Evolutionary conservation across 305 asterid genomes (phyloP).

Genomic region (Lippia alba): DNA sequence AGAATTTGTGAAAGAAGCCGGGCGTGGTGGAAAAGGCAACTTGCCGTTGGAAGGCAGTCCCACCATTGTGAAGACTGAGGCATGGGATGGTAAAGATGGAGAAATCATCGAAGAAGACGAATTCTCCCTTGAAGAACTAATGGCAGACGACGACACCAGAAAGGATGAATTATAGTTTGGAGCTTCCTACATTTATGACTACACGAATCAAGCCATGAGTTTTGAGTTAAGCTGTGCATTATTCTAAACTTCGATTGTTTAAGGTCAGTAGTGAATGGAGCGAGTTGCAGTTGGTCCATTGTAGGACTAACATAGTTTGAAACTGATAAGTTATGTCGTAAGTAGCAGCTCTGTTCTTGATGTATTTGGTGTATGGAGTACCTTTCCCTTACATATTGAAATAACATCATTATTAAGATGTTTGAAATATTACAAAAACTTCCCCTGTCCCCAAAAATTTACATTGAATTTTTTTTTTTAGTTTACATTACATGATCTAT

Average conservation of each 20-base stretch:
- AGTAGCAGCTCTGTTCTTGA: background rate
- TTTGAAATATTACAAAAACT: too few species aligned
- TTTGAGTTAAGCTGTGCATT: background rate
- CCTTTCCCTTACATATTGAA: background rate
- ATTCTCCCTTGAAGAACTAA: slow-evolving; percentile 91
- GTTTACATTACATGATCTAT: too few species aligned
- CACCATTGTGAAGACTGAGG: slow-evolving; percentile 59
- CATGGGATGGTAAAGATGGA: slow-evolving; percentile 97
- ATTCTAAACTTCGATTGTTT: too few species aligned
- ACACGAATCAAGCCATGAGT: background rate
- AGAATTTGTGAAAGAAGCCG: slow-evolving; percentile 83
- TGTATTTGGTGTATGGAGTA: background rate
- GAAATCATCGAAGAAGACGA: slow-evolving; percentile 88
- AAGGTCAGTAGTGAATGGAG: background rate
- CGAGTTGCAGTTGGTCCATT: background rate
- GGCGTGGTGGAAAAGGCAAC: slow-evolving; percentile 83
- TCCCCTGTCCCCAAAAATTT: too few species aligned
- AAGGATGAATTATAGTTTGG: slow-evolving; percentile 59
- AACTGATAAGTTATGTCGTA: background rate
- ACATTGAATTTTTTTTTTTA: too few species aligned
- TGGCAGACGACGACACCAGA: slow-evolving; percentile 65
- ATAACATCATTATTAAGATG: background rate
- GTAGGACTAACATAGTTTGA: background rate
- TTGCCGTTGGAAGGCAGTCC: slow-evolving; percentile 66
- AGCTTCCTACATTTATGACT: background rate